Evolutionary conservation across 176 grass and related monocot genomes (phyloP), one percentile per base, ranked within the genome.

Genomic region (Avena sativa): DNA sequence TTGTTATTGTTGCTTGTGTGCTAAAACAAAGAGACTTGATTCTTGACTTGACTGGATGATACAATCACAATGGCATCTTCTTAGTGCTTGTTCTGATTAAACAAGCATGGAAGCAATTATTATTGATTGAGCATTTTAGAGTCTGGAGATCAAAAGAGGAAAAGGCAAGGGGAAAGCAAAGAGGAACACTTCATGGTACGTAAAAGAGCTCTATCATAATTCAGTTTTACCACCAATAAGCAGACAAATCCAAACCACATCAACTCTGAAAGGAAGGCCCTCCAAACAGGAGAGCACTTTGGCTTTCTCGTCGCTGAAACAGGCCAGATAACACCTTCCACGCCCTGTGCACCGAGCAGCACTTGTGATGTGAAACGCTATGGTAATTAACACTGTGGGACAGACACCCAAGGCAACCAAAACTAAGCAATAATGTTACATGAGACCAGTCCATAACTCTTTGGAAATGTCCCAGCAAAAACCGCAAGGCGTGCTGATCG

Each of bases 51-150:
- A 81, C 74, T 81, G 49, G 77, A 38, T 58, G 77, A 89, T 81
- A 55, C 83, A 89, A 50, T 25, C 76, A 55, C 83, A 89, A 50
- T 25, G 16, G 58, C 76, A 76, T 85, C 76, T 76, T 48, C 82
- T 67, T 50, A 46, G 83, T 38, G 83, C 60, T 77, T 77, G 34
- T 58, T 81, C 5, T 80, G 88, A 89, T 85, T 89, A 89, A 81
- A 85, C 68, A 85, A 80, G 40, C 47, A 26, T 40, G 19, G 4
- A 55, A 64, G 30, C 68, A 43, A 86, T 68, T 75, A 89, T 76
- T 40, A 40, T 14, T 36, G 49, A 85, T 89, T 81, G 78, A 76
- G 38, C 25, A 8, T 89, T 88, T 84, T 76, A 62, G 85, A 81
- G 85, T 86, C 36, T 6, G 19, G 78, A 53, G 51, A 53, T 43